Evolutionary conservation across 768 basidiomycete species (phyloP), one percentile per base, ranked within the genome.

Genomic region (Russula earlei): DNA sequence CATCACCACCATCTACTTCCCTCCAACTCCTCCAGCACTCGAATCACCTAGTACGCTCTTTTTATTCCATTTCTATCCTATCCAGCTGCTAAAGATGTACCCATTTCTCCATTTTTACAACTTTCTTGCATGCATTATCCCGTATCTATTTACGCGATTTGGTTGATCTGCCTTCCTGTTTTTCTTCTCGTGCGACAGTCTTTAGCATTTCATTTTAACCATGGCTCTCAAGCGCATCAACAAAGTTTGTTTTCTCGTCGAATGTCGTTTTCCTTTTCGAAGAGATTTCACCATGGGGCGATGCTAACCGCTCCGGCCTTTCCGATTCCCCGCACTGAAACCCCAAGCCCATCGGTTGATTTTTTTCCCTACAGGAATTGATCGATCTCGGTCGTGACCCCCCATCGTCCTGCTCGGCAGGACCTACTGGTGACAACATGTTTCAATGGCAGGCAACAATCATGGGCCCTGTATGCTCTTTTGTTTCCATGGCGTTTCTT

Each of bases 201-300:
- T 22, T 29, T 36, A 62, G 42, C 43, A 54, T 46, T 42, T 22
- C 46, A 24, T 33, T 24, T 27, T 49, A 59, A 24, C 65, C 66
- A 97, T 97, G 95, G 93, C 95, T 68, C 81, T 96, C 64, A 96
- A 95, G 81, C 95, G 95, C 81, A 98, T 98, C 77, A 95, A 95
- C 87, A 98, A 96, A 88, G 93, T 91, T 59, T 41, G 72, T 55
- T 47, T 56, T 67, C 59, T 55, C 2, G 5, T 22, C 24, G 24
- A 7, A 4, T 7, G 5, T 55, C 19, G 14, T 9, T 15, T 27
- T 22, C n/a, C n/a, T n/a, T n/a, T n/a, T n/a, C n/a, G n/a, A n/a
- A n/a, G n/a, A n/a, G n/a, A n/a, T 36, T 29, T 20, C 8, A 6
- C 33, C 22, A 2, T 17, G 19, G 10, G 24, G 41, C 4, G n/a